These are phyloP conservation scores for Torrubiellomyces zombiae DNA, from an alignment of 2,329 filamentous ascomycete genomes.

Conservation along the genomic window DNA sequence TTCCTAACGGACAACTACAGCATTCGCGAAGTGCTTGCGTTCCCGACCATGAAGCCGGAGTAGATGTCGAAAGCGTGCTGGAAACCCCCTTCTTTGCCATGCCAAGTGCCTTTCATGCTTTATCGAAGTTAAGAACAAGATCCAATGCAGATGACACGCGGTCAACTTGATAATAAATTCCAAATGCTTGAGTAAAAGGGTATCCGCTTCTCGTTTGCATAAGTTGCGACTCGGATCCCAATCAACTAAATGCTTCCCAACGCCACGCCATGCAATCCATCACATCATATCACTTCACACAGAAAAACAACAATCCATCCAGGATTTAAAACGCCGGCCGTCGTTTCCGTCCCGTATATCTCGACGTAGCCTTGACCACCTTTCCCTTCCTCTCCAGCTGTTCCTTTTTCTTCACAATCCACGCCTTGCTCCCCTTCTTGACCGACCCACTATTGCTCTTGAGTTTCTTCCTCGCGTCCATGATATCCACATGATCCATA, in stretches of 20 bases:
- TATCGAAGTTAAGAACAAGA: no score
- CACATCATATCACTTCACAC: neutral
- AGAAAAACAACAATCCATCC: neutral
- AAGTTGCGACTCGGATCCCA: constrained; percentile 2
- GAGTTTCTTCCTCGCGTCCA: constrained; percentile 46
- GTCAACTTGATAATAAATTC: neutral
- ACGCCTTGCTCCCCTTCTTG: constrained; percentile 71
- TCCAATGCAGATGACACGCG: neutral
- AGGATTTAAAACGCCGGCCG: constrained; percentile 50
- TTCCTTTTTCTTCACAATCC: constrained; percentile 76
- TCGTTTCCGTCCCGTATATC: constrained; percentile 86
- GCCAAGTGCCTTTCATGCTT: no score
- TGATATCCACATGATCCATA: constrained; percentile 74
- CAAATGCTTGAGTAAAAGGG: constrained; percentile 4
- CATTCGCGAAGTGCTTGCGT: constrained; percentile 90
- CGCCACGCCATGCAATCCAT: constrained; percentile 15
- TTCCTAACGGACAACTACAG: constrained; percentile 86
- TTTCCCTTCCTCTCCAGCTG: constrained; percentile 93
- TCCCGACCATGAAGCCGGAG: constrained; percentile 96
- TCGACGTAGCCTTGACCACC: constrained; percentile 79
- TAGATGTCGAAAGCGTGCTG: constrained; percentile 15
- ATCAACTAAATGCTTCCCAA: constrained; percentile 8
- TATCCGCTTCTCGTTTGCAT: constrained; percentile 5
- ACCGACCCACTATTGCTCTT: constrained; percentile 31
- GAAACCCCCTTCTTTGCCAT: no score